A percentile compares a stretch with the other conserved stretches of the same genome.
Conservation (phyloP, 345 rosid genomes). For the Populus deltoides region DNA sequence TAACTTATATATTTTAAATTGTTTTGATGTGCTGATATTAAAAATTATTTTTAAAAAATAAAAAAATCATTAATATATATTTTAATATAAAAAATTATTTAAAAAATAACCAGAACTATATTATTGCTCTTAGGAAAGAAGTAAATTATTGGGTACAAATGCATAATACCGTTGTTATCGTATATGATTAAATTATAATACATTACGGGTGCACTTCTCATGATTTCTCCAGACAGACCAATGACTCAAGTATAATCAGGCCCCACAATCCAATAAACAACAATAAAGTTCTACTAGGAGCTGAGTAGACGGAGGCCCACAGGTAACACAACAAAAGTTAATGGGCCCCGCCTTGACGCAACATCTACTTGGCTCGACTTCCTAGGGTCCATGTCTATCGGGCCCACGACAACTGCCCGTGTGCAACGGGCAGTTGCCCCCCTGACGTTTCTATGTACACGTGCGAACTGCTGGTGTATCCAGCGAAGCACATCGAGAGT, state of each 20-base stretch:
- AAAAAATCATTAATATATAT: no score
- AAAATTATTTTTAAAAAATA: no score
- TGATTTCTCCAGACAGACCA: background rate
- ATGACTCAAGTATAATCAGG: background rate
- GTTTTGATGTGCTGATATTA: no score
- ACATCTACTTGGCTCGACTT: constrained; percentile 29
- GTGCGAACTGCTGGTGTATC: constrained; percentile 9
- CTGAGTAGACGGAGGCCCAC: constrained; percentile 25
- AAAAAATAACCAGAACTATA: no score
- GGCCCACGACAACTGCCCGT: constrained; percentile 48
- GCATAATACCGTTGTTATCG: background rate
- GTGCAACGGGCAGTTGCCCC: constrained; percentile 16
- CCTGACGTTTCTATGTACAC: constrained; percentile 9
- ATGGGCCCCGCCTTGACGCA: constrained; percentile 9
- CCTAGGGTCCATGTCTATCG: constrained; percentile 35
- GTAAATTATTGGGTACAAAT: background rate
- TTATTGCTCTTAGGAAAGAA: no score
- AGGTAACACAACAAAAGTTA: background rate
- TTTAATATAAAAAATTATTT: no score
- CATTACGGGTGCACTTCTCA: background rate
- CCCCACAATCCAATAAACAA: constrained; percentile 1
- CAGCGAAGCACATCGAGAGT: constrained; percentile 17
- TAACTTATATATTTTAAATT: no score
- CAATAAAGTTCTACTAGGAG: constrained; percentile 8
- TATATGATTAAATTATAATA: background rate